Conservation (phyloP, 2,329 filamentous ascomycete species). For the Mycocentrospora acerina region DNA sequence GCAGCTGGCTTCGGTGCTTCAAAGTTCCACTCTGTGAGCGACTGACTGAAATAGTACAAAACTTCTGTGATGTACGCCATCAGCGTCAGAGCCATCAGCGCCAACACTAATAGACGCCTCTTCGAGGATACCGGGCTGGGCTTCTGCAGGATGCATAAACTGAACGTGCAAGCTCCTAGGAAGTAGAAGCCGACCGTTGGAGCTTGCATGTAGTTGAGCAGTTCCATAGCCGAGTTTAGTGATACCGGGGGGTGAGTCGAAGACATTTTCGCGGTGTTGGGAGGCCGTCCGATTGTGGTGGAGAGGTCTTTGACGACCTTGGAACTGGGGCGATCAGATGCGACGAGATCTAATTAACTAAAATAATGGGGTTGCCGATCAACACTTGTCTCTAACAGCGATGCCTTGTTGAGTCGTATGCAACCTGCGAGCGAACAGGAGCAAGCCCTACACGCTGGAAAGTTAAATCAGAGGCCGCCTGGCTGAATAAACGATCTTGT, state of each 20-base stretch:
- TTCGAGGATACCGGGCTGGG: slow-evolving; percentile 23
- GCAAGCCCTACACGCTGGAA: no score
- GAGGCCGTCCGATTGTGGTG: not conserved
- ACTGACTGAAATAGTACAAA: slow-evolving; percentile 36
- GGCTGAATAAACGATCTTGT: no score
- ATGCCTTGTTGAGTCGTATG: no score
- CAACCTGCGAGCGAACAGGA: no score
- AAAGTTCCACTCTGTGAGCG: slow-evolving; percentile 30
- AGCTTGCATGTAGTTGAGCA: slow-evolving; percentile 38
- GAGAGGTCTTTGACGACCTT: no score
- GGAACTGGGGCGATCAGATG: no score
- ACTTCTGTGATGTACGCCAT: slow-evolving; percentile 32
- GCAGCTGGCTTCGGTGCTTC: slow-evolving; percentile 35
- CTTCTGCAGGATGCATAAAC: slow-evolving; percentile 35
- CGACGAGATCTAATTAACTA: no score
- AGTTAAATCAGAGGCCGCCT: no score
- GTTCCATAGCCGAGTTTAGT: slow-evolving; percentile 24
- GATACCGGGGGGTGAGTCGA: slow-evolving; percentile 6
- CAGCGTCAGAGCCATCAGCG: slow-evolving; percentile 16
- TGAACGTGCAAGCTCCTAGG: slow-evolving; percentile 27
- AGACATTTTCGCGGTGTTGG: slow-evolving; percentile 14
- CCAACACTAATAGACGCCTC: slow-evolving; percentile 22
- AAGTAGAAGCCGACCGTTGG: slow-evolving; percentile 35
- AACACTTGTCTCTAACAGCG: no score
- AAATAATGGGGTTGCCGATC: no score